Percentiles rank a stretch among this genome's conserved stretches.
These are phyloP conservation scores for Flueggea neowawraea DNA, from an alignment of 441 rosid genomes.

Conservation along the genomic window DNA sequence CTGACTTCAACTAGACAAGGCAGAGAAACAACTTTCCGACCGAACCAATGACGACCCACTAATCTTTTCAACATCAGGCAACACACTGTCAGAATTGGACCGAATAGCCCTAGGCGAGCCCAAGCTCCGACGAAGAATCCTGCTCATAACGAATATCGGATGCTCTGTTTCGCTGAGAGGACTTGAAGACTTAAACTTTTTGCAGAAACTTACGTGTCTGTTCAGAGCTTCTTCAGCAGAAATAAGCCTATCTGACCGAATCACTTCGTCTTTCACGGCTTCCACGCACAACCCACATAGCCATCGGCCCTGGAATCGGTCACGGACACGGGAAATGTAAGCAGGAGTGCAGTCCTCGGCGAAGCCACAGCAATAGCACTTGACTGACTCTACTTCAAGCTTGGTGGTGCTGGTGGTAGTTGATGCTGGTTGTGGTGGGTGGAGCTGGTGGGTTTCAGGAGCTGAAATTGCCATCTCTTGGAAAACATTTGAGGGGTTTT, in stretches of 20 bases:
- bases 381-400: conserved; percentile 39
- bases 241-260: conserved; percentile 27
- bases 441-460: conserved; percentile 14
- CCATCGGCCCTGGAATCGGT: conserved; percentile 44
- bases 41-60: conserved; percentile 36
- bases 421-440: background rate
- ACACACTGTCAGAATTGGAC: conserved; percentile 35
- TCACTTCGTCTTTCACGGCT: conserved; percentile 46
- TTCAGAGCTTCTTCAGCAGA: conserved; percentile 41
- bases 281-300: conserved; percentile 55
- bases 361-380: conserved; percentile 52
- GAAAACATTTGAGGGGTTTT: background rate
- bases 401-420: too few relatives aligned
- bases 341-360: conserved; percentile 48
- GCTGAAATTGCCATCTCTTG: conserved; percentile 32
- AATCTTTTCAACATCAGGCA: conserved; percentile 39
- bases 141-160: conserved; percentile 39
- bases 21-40: conserved; percentile 66
- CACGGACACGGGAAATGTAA: conserved; percentile 38
- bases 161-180: conserved; percentile 31
- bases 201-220: conserved; percentile 39
- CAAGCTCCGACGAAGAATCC: conserved; percentile 34
- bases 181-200: conserved; percentile 30
- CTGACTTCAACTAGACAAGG: conserved; percentile 37
- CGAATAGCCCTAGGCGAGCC: conserved; percentile 40